Evolutionary conservation across 108 stramenopile genomes (phyloP), one percentile per base, ranked within the genome.

Genomic region (Phaeodactylum tricornutum): DNA sequence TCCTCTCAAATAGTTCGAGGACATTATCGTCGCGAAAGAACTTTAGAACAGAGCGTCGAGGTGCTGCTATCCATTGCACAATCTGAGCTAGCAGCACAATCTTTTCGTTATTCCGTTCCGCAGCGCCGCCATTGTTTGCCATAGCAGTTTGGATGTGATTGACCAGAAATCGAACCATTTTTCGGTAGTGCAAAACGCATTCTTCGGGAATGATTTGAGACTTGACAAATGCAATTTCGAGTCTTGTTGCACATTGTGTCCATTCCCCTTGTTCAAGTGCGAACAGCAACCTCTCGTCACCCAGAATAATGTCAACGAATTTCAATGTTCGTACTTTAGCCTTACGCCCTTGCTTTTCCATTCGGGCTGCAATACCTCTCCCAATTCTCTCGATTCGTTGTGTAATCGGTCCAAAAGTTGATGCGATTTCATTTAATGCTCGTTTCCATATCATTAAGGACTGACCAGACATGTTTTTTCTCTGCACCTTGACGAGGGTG

Each of bases 401-500:
- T 60, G 81, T 78, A n/a, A 81, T 63, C 0, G 89, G 89, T 12
- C 80, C 82, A 53, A 86, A 91, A 0, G 71, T 83, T 1, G 50
- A 31, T 6, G 62, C 61, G 28, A 86, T 60, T 65, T 84, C 82
- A 22, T 67, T 48, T 39, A 72, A 58, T 0, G 89, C 76, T 14
- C 70, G 55, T 22, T 69, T 65, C 84, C 89, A 87, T 17, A 81
- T 61, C 37, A 69, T 57, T 1, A 80, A 37, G 0, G 78, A 77
- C 8, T 64, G 34, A n/a, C 55, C 59, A 20, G 74, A 69, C 24
- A 66, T 61, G 49, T 91, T 83, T 29, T 71, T 75, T 37, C 81
- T 60, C 28, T 84, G 79, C 0, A 91, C 79, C 36, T 68, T 69
- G 20, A 86, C 44, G 7, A 84, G 45, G 19, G 77, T 83, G 15